Evolutionary conservation across 139 green algal species (phyloP).

Genomic region (Auxenochlorella pyrenoidosa): DNA sequence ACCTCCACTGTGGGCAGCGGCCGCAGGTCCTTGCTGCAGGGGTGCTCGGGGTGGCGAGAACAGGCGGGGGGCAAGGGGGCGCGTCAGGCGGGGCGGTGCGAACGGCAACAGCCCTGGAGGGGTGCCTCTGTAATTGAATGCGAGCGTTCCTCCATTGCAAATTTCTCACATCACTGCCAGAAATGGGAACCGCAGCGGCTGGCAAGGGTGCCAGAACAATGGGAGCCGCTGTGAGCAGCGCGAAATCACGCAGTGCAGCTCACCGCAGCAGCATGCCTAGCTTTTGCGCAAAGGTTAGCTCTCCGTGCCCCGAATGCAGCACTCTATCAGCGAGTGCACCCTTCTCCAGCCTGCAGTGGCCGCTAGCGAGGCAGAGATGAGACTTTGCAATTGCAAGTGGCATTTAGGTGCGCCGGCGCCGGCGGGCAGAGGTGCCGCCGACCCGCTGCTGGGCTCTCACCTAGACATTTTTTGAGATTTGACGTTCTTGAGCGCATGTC

Average conservation of each 20-base stretch:
- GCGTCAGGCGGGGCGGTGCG: too few relatives aligned
- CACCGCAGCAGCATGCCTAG: conserved; percentile 12
- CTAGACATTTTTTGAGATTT: not conserved
- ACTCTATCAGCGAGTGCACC: not conserved
- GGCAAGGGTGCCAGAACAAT: not conserved
- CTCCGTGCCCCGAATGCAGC: conserved; percentile 2
- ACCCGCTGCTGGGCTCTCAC: not conserved
- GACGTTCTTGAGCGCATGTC: not conserved
- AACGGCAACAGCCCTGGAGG: too few relatives aligned
- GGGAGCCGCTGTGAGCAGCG: too few relatives aligned
- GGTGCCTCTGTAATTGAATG: too few relatives aligned
- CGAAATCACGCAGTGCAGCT: not conserved
- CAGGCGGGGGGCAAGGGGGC: not conserved
- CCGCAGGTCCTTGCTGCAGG: not conserved
- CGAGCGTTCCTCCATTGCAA: too few relatives aligned
- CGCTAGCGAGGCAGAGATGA: too few relatives aligned
- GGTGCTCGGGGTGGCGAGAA: not conserved
- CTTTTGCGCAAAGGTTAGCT: not conserved
- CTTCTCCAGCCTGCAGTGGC: conserved; percentile 3
- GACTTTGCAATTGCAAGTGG: too few relatives aligned
- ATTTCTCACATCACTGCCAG: too few relatives aligned
- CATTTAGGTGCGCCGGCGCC: not conserved
- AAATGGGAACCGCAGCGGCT: not conserved
- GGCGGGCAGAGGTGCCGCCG: not conserved
- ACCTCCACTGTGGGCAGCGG: conserved; percentile 46